Evolutionary conservation across 1,284 basidiomycete genomes (phyloP).

Genomic region (Lignosus rhinocerotis): DNA sequence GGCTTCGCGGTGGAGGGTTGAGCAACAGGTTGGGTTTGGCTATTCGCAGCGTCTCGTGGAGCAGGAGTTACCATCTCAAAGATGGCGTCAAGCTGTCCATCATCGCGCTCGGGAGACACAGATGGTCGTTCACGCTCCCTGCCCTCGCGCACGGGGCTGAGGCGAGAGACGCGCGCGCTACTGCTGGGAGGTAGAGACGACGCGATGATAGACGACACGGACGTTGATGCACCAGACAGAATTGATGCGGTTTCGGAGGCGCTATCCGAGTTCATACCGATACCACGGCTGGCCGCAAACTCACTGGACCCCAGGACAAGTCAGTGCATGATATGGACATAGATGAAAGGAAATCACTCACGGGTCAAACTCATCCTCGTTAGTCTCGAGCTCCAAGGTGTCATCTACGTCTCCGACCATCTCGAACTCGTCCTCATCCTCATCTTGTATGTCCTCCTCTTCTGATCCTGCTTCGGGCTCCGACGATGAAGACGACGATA

Average conservation of each 20-base stretch:
- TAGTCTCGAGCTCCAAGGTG: slow-evolving; percentile 51
- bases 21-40: slow-evolving; percentile 5
- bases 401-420: slow-evolving; percentile 41
- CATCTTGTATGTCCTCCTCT: slow-evolving; percentile 43
- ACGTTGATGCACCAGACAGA: slow-evolving; percentile 50
- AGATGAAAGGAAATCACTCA: slow-evolving; percentile 38
- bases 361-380: slow-evolving; percentile 74
- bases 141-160: slow-evolving; percentile 70
- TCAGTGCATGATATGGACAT: neutral
- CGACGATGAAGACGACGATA: slow-evolving; percentile 48
- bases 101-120: slow-evolving; percentile 25
- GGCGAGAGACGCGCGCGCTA: slow-evolving; percentile 45
- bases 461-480: slow-evolving; percentile 35
- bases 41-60: slow-evolving; percentile 20
- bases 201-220: slow-evolving; percentile 48
- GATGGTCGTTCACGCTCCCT: slow-evolving; percentile 31
- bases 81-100: slow-evolving; percentile 38
- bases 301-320: slow-evolving; percentile 52
- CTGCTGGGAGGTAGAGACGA: slow-evolving; percentile 46
- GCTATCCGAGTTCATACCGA: slow-evolving; percentile 49
- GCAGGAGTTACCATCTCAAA: slow-evolving; percentile 49
- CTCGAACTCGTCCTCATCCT: slow-evolving; percentile 59
- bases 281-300: slow-evolving; percentile 36
- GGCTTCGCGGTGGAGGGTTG: slow-evolving; percentile 1
- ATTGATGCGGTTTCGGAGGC: slow-evolving; percentile 58